Base-by-base conservation (phyloP, 192 early-diverging fungal genomes). In the Pilaira anomala region DNA sequence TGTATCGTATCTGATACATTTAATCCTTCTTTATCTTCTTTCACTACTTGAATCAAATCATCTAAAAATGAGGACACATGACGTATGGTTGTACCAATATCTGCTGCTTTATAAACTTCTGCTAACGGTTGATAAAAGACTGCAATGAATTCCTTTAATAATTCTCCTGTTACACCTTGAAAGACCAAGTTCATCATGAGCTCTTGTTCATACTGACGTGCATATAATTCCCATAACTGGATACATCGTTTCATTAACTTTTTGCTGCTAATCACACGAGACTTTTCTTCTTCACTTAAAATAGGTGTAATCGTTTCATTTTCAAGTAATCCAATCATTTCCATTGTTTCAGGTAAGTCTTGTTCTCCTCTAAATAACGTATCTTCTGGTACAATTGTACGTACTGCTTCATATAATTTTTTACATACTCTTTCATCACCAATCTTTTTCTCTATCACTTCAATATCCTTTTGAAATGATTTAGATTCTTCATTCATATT, bases 51-150 rank as follows among this genome's bases (percentile, higher is more conserved):
- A 39, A 82, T 71, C 62, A 84, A 48, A 18, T 84, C 83, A 54
- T 84, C 78, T 1, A 72, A 54, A 67, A 84, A 84, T 12, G 61
- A 54, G 19, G 70, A 69, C 4, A 81, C 65, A 53, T 84, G 78
- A 53, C 70, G 42, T 21, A 84, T 54, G 5, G 78, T 74, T 16
- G 74, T 81, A 0, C 78, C 73, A 22, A 84, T 74, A 61, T 84
- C 81, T 16, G 83, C 83, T 2, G 77, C 71, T 51, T 79, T 76
- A 65, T 84, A 84, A 5, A 84, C 75, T 52, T 78, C 63, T 18
- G 80, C 78, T 28, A 84, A 48, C 11, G 83, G 83, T 49, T 80
- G 69, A 48, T 84, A 84, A 48, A 84, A 80, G 12, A 84, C 77
- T 9, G 76, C 55, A 29, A 81, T 70, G 11, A 78, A 61, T 16